Conservation (phyloP, 345 rosid genomes). For the Geranium rotundifolium region DNA sequence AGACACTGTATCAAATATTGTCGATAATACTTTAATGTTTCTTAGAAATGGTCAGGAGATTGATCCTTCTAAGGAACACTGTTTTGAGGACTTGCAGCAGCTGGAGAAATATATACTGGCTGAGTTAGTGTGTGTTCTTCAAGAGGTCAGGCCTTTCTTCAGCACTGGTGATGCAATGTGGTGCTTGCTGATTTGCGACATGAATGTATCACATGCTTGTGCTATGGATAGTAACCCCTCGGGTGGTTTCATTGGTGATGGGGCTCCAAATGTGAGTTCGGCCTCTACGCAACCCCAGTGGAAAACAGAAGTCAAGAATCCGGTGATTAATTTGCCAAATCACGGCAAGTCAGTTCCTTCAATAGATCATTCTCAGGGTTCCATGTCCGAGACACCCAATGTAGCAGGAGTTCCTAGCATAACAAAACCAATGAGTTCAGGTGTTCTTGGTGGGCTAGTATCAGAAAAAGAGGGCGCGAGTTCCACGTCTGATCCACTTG, state of each 20-base stretch:
- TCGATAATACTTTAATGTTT: slow-evolving; percentile 54
- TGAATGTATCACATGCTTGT: slow-evolving; percentile 92
- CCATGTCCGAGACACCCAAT: slow-evolving; percentile 28
- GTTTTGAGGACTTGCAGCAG: slow-evolving; percentile 55
- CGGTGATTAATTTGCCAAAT: slow-evolving; percentile 37
- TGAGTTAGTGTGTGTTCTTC: slow-evolving; percentile 73
- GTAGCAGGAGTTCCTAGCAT: slow-evolving; percentile 21
- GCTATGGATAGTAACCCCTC: slow-evolving; percentile 67
- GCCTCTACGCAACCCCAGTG: slow-evolving; percentile 21
- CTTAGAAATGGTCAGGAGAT: slow-evolving; percentile 50
- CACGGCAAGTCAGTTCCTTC: slow-evolving; percentile 31
- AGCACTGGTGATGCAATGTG: slow-evolving; percentile 98
- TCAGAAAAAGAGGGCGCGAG: slow-evolving; percentile 31
- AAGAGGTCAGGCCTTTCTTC: slow-evolving; percentile 73
- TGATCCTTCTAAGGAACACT: slow-evolving; percentile 33
- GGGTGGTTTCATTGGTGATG: slow-evolving; percentile 31
- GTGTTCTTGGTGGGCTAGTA: slow-evolving; percentile 23
- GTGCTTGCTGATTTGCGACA: slow-evolving; percentile 85
- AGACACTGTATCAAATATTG: slow-evolving; percentile 54
- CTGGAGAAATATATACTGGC: slow-evolving; percentile 74
- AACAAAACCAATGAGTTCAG: slow-evolving; percentile 35
- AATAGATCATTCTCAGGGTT: slow-evolving; percentile 30
- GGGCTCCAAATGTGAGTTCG: slow-evolving; percentile 20
- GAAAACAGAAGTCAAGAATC: slow-evolving; percentile 30
- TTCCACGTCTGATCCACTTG: slow-evolving; percentile 25